Evolutionary conservation across 2,329 filamentous ascomycete species (phyloP).

Genomic region (Diaporthe eres): DNA sequence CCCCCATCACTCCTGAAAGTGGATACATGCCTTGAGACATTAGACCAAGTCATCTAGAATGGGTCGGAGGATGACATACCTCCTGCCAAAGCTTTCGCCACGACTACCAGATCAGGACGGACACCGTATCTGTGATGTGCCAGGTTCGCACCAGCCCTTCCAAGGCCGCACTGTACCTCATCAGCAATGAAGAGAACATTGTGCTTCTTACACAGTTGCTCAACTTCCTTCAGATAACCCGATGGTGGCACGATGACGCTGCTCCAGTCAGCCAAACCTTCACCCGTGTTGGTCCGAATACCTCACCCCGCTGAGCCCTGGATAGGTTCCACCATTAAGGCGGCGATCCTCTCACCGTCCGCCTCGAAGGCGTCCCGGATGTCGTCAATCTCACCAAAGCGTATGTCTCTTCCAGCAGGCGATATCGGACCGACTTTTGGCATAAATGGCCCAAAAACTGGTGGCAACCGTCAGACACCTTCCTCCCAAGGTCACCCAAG

Average conservation of each 20-base stretch:
- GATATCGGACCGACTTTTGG: slow-evolving; percentile 1
- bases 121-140: slow-evolving; percentile 14
- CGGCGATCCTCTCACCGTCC: slow-evolving; percentile 7
- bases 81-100: slow-evolving; percentile 27
- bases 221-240: slow-evolving; percentile 82
- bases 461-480: neutral
- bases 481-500: neutral
- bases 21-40: slow-evolving; percentile 12
- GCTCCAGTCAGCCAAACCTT: slow-evolving; percentile 55
- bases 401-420: neutral
- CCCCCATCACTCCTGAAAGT: slow-evolving; percentile 19
- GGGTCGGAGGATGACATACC: neutral
- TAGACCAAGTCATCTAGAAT: neutral
- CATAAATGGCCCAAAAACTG: slow-evolving; percentile 18
- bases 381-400: slow-evolving; percentile 23
- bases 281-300: slow-evolving; percentile 80
- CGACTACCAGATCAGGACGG: slow-evolving; percentile 17
- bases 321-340: slow-evolving; percentile 14
- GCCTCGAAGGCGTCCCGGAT: neutral
- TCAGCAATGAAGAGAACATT: slow-evolving; percentile 84
- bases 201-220: slow-evolving; percentile 78
- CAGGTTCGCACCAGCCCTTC: slow-evolving; percentile 50
- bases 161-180: slow-evolving; percentile 87
- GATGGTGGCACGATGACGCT: slow-evolving; percentile 57
- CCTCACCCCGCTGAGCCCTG: slow-evolving; percentile 30